Conservation (phyloP, 352 stramenopile genomes). For the Pythium monospermum region DNA sequence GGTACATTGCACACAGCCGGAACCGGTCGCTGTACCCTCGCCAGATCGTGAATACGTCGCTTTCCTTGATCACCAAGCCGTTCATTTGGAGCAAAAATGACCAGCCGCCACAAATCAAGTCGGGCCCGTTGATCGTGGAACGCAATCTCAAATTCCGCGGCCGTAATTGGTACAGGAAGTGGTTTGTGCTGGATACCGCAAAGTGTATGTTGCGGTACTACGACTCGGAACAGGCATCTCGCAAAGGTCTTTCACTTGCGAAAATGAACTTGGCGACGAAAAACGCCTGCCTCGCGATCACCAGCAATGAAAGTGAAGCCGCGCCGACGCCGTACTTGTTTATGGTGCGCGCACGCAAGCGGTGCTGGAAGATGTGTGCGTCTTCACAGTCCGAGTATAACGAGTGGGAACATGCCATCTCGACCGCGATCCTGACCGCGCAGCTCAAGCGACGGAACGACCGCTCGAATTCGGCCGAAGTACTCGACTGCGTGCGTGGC, state of each 20-base stretch:
- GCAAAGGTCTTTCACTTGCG: slow-evolving; percentile 46
- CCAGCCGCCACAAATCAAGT: slow-evolving; percentile 29
- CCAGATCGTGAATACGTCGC: slow-evolving; percentile 62
- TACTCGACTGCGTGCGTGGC: too few relatives aligned
- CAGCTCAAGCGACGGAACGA: slow-evolving; percentile 39
- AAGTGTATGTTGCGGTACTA: slow-evolving; percentile 73
- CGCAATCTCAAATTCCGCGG: slow-evolving; percentile 66
- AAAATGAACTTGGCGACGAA: slow-evolving; percentile 67
- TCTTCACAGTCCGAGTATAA: slow-evolving; percentile 48
- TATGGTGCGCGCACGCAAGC: slow-evolving; percentile 53
- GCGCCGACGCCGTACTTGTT: slow-evolving; percentile 69
- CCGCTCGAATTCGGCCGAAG: not conserved
- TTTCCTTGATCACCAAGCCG: slow-evolving; percentile 68
- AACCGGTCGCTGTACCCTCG: slow-evolving; percentile 57
- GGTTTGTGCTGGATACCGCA: slow-evolving; percentile 60
- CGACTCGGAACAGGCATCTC: slow-evolving; percentile 56
- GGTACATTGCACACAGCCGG: slow-evolving; percentile 64
- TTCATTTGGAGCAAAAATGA: slow-evolving; percentile 33
- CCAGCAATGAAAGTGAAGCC: slow-evolving; percentile 49
- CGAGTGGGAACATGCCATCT: slow-evolving; percentile 74
- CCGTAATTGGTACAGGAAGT: slow-evolving; percentile 76
- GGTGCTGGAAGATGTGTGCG: slow-evolving; percentile 69
- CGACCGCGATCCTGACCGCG: slow-evolving; percentile 52
- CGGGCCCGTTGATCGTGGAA: slow-evolving; percentile 61
- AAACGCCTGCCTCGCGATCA: slow-evolving; percentile 57